Conservation (phyloP, 345 rosid species). For the Eucalyptus pauciflora region DNA sequence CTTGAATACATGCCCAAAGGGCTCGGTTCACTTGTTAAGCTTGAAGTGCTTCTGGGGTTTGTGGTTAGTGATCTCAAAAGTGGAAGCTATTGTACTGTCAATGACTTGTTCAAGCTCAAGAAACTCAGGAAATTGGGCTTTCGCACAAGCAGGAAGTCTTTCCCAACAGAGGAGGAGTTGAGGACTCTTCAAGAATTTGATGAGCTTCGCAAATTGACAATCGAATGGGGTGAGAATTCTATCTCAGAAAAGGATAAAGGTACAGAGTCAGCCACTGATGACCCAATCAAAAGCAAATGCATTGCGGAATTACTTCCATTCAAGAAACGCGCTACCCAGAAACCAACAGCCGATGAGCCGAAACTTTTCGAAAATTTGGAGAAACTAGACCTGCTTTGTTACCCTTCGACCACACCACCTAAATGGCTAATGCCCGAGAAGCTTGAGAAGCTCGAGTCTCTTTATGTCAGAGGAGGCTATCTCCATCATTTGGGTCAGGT, state of each 20-base stretch:
- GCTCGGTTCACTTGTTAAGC: conserved; percentile 1
- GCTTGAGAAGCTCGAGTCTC: not conserved
- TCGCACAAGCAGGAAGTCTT: not conserved
- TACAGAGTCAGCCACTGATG: not conserved
- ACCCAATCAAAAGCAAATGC: not conserved
- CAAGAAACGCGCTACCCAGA: not conserved
- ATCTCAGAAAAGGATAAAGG: not conserved
- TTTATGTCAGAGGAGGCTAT: conserved; percentile 9
- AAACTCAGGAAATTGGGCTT: not conserved
- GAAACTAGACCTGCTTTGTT: conserved; percentile 4
- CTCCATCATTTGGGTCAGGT: conserved; percentile 2
- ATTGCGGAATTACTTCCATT: not conserved
- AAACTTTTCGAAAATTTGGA: not conserved
- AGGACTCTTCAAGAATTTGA: not conserved
- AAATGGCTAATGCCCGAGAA: not conserved
- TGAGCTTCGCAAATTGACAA: not conserved
- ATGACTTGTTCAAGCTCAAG: not conserved
- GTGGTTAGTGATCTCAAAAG: not conserved
- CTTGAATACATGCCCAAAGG: conserved; percentile 14
- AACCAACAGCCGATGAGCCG: not conserved
- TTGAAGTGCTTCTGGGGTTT: conserved; percentile 22
- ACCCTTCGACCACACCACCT: not conserved
- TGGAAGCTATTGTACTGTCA: not conserved
- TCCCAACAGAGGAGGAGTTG: conserved; percentile 27
- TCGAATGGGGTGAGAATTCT: conserved; percentile 1